Evolutionary conservation across 2,329 filamentous ascomycete genomes (phyloP), one percentile per base, ranked within the genome.

Genomic region (Fusarium dimerum): DNA sequence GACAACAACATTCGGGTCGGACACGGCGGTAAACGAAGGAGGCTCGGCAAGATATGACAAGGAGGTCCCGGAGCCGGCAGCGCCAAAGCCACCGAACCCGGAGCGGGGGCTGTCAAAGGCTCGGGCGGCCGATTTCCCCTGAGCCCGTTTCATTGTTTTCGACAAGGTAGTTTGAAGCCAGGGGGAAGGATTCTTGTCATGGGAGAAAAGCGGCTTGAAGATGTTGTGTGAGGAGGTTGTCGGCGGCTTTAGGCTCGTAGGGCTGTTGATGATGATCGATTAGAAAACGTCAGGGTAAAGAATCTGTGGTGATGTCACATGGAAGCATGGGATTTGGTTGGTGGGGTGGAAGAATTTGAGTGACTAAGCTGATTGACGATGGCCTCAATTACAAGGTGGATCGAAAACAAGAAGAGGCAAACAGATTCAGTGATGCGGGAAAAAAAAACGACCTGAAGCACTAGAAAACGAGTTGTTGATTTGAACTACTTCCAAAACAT

Each of bases 31-130:
- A 61, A 96, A 84, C 65, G 96, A 88, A 44, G 90, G 89, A 10
- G 91, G 90, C 65, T 96, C 92, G 48, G 89, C 80, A 47, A 97
- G 83, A 74, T 96, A 97, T 42, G 92, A 96, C 39, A 99, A 80
- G 7, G 77, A 78, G 61, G 74, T 80, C 51, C 71, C 71, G 44
- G 70, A 72, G 38, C 73, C 68, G 61, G 79, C 76, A 54, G 70
- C 56, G 41, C 60, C 63, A 59, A 66, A 65, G 43, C 44, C 55
- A 43, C 62, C 54, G 44, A 63, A 56, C 39, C 60, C 63, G 54
- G 61, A 53, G 56, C 60, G 60, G 61, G 64, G 45, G 53, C 55
- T 58, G n/a, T 62, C 57, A 51, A 63, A 66, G 32, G 55, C 57
- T 39, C 64, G 64, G 15, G 55, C 55, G 29, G 64, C 48, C 16